These are phyloP conservation scores for Globisporangium perplexum DNA, from an alignment of 352 stramenopile species.

Conservation along the genomic window DNA sequence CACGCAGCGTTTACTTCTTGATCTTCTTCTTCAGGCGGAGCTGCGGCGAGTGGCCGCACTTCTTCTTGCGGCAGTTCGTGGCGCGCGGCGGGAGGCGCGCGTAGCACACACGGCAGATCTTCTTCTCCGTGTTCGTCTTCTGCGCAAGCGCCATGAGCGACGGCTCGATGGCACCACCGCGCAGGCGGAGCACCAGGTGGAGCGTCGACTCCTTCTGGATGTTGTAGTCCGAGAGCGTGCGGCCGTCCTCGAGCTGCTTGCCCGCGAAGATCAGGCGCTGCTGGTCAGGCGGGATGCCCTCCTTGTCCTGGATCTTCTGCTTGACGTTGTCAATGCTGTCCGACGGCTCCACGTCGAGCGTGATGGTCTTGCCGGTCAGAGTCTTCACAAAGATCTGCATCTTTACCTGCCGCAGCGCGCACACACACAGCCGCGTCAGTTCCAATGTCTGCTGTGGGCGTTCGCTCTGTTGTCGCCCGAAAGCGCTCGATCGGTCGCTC, in stretches of 20 bases:
- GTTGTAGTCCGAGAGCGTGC: conserved; percentile 93
- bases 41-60: conserved; percentile 99
- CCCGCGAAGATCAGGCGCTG: conserved; percentile 99
- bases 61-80: conserved; percentile 99
- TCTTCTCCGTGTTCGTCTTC: conserved; percentile 99
- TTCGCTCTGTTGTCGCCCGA: too few species aligned
- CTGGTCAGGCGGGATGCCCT: conserved; percentile 92
- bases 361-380: conserved; percentile 96
- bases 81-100: conserved; percentile 97
- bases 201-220: conserved; percentile 97
- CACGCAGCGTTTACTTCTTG: conserved; percentile 88
- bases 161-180: conserved; percentile 93
- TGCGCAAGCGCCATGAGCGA: conserved; percentile 97
- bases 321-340: conserved; percentile 99
- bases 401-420: conserved; percentile 28
- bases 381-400: conserved; percentile 99
- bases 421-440: not conserved
- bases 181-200: conserved; percentile 96
- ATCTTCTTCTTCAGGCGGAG: conserved; percentile 99
- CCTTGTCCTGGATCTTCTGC: conserved; percentile 92
- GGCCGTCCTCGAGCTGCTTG: conserved; percentile 98
- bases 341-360: conserved; percentile 95
- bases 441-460: too few species aligned
- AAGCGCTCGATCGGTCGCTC: too few species aligned
- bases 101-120: conserved; percentile 99